Evolutionary conservation across 2,329 filamentous ascomycete species (phyloP).

Genomic region (Fusarium verrucosum): DNA sequence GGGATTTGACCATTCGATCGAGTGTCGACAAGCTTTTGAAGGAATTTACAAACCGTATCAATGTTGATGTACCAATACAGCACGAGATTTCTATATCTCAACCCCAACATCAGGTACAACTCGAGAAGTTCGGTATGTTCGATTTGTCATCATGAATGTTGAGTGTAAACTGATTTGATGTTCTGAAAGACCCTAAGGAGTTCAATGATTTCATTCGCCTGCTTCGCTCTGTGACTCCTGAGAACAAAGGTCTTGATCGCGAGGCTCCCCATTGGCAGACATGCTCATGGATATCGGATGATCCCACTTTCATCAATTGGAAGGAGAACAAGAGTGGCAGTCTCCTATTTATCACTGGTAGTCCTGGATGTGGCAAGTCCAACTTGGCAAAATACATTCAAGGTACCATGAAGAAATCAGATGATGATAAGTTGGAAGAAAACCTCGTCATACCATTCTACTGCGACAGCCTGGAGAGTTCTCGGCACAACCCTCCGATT

Average conservation of each 20-base stretch:
- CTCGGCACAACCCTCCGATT: constrained; percentile 31
- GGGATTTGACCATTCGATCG: constrained; percentile 25
- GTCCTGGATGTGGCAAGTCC: constrained; percentile 35
- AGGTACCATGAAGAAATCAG: constrained; percentile 17
- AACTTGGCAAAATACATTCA: constrained; percentile 37
- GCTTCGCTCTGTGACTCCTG: constrained; percentile 21
- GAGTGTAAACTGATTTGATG: background rate
- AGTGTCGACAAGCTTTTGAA: constrained; percentile 24
- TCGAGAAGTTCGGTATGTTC: constrained; percentile 22
- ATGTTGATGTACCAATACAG: background rate
- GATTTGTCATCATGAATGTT: background rate
- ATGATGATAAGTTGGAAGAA: constrained; percentile 4
- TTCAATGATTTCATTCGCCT: constrained; percentile 22
- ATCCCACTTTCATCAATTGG: constrained; percentile 24
- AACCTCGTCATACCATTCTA: constrained; percentile 32
- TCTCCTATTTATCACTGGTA: constrained; percentile 34
- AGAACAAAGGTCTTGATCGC: constrained; percentile 33
- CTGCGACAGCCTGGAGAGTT: constrained; percentile 35
- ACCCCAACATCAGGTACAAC: constrained; percentile 1
- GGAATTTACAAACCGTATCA: constrained; percentile 14
- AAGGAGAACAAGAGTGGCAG: constrained; percentile 19
- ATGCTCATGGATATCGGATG: constrained; percentile 30
- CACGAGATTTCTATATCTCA: constrained; percentile 17
- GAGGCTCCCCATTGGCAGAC: constrained; percentile 32
- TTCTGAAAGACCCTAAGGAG: constrained; percentile 14